Evolutionary conservation across 495 filamentous ascomycete genomes (phyloP).

Genomic region (Recurvomyces mirabilis): DNA sequence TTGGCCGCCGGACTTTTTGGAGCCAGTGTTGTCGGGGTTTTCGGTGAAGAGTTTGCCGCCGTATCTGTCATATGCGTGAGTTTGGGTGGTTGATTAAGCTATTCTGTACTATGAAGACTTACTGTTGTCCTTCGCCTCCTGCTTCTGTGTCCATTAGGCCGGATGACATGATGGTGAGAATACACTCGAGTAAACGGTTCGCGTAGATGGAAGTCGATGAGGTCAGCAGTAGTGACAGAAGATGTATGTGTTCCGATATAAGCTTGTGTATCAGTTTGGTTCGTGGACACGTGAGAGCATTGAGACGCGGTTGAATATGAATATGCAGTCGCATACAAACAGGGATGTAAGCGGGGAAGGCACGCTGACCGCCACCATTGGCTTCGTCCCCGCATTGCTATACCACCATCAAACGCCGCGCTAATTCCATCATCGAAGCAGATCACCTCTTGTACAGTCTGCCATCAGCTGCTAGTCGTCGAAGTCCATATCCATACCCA

Average conservation of each 20-base stretch:
- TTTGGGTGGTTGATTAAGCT: no score
- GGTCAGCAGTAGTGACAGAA: no score
- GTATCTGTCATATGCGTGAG: constrained; percentile 45
- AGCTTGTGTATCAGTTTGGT: no score
- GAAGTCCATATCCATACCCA: constrained; percentile 69
- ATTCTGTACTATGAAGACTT: constrained; percentile 21
- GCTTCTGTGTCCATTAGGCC: constrained; percentile 49
- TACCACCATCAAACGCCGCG: constrained; percentile 9
- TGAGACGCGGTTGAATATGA: background rate
- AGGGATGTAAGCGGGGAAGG: constrained; percentile 16
- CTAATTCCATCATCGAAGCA: constrained; percentile 12
- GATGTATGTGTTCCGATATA: no score
- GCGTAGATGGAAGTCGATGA: no score
- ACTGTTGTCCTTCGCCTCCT: constrained; percentile 56
- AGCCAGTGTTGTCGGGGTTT: constrained; percentile 36
- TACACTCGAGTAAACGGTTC: no score
- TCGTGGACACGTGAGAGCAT: no score
- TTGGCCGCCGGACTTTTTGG: constrained; percentile 48
- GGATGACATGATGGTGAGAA: constrained; percentile 23
- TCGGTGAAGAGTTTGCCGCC: constrained; percentile 44
- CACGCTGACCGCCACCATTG: background rate
- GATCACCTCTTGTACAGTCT: background rate
- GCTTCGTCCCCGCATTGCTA: constrained; percentile 7
- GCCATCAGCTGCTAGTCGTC: constrained; percentile 11
- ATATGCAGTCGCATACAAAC: background rate